Base-by-base conservation (phyloP, 139 green algal species). In the Microglena sp. region DNA sequence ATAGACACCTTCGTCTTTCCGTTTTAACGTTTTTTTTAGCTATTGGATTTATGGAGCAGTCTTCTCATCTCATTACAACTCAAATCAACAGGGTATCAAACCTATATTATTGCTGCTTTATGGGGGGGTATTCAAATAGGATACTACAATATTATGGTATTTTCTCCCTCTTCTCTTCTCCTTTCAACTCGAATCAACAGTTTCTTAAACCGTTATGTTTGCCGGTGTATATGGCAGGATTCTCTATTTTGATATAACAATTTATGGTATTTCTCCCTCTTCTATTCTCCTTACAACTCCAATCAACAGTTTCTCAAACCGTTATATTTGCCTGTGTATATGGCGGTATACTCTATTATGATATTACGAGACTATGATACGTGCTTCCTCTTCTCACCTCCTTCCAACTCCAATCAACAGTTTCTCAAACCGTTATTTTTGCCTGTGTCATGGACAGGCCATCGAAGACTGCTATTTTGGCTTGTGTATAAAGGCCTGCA, bases 101-200 rank as follows among this genome's bases (percentile, higher is more conserved):
- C n/a, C n/a, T n/a, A n/a, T n/a, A n/a, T n/a, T n/a, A n/a, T n/a
- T n/a, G n/a, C n/a, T n/a, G n/a, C n/a, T n/a, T n/a, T n/a, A n/a
- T n/a, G n/a, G n/a, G n/a, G n/a, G n/a, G n/a, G n/a, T n/a, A n/a
- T n/a, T n/a, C n/a, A n/a, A n/a, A n/a, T n/a, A n/a, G n/a, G n/a
- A n/a, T n/a, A n/a, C n/a, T n/a, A n/a, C 40, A 50, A 11, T 50
- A 11, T 50, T 18, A 50, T 18, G 11, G 15, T 50, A 11, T 50
- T 50, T 50, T 50, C 40, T 50, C 40, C 11, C 11, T 50, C 40
- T 50, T 50, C 40, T 50, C 40, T 50, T 50, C 40, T 50, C 40
- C 18, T 18, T 11, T 18, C 15, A 11, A 50, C 40, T 11, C 40
- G 11, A 18, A 24, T 11, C 15, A 18, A 11, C 15, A 50, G 15